Percentiles rank a stretch among this genome's conserved stretches.
These are phyloP conservation scores for Tarenaya hassleriana DNA, from an alignment of 345 rosid genomes.

Conservation along the genomic window DNA sequence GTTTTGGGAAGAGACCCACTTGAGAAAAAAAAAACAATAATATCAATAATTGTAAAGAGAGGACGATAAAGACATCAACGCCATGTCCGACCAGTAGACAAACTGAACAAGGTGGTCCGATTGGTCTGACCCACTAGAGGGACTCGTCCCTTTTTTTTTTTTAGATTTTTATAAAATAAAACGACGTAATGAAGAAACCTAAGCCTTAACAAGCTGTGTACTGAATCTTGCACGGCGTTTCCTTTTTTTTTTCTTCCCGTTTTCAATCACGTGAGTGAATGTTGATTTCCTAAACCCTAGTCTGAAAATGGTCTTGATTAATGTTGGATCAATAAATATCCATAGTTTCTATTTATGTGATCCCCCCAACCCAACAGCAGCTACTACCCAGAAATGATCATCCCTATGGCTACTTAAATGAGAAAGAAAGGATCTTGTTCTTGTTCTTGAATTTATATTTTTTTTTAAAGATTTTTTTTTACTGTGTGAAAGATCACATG, in stretches of 20 bases:
- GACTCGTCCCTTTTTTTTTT: too few species aligned
- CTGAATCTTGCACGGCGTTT: constrained; percentile 17
- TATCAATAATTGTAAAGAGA: neutral
- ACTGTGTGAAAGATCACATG: constrained; percentile 14
- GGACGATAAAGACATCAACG: constrained; percentile 18
- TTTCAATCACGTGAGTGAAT: constrained; percentile 20
- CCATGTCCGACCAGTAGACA: constrained; percentile 28
- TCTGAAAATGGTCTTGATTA: constrained; percentile 24
- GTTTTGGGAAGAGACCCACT: constrained; percentile 28
- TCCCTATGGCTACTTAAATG: constrained; percentile 16
- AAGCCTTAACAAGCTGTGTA: too few species aligned
- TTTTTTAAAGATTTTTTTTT: neutral
- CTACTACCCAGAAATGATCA: constrained; percentile 18
- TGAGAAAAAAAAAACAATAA: neutral
- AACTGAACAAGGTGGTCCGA: constrained; percentile 32
- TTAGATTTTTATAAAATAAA: too few species aligned
- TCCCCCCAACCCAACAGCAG: too few species aligned
- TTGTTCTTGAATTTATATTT: neutral
- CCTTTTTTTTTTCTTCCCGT: constrained; percentile 17
- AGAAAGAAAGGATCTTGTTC: constrained; percentile 4
- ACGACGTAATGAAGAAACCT: too few species aligned
- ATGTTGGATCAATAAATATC: constrained; percentile 22
- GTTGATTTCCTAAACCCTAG: constrained; percentile 24
- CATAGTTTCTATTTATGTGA: constrained; percentile 11
- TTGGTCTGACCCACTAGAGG: constrained; percentile 30